Evolutionary conservation across 1,284 basidiomycete genomes (phyloP).

Genomic region (Cystobasidiaceae sp.): DNA sequence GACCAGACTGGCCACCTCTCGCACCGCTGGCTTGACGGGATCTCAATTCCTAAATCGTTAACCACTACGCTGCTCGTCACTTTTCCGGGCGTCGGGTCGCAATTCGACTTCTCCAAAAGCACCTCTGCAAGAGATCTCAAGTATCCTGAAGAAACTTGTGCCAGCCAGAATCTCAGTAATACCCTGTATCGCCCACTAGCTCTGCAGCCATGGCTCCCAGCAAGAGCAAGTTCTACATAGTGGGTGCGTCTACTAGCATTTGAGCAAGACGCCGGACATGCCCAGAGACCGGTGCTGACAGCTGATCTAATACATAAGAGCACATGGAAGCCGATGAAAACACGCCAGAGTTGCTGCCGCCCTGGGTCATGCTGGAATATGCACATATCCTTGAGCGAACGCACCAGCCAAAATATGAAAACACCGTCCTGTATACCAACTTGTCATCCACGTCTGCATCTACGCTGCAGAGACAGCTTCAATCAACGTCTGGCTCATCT

Average conservation of each 20-base stretch:
- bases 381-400: conserved; percentile 47
- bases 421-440: conserved; percentile 46
- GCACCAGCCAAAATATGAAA: conserved; percentile 67
- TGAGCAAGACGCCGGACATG: no score
- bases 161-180: no score
- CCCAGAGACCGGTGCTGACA: not conserved
- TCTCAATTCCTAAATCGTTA: no score
- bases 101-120: no score
- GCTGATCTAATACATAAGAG: conserved; percentile 52
- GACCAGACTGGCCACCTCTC: no score
- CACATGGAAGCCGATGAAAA: conserved; percentile 94
- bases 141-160: no score
- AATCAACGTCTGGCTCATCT: conserved; percentile 19
- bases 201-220: conserved; percentile 1
- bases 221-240: conserved; percentile 22
- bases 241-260: not conserved
- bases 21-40: no score
- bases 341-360: conserved; percentile 60
- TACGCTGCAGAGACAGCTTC: conserved; percentile 34
- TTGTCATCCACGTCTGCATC: conserved; percentile 35
- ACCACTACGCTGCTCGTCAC: no score
- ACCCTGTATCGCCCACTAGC: no score
- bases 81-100: no score
- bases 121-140: no score
- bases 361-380: conserved; percentile 62